Evolutionary conservation across 225 moss, liverwort and hornwort species (phyloP).

Genomic region (Straminergon stramineum): DNA sequence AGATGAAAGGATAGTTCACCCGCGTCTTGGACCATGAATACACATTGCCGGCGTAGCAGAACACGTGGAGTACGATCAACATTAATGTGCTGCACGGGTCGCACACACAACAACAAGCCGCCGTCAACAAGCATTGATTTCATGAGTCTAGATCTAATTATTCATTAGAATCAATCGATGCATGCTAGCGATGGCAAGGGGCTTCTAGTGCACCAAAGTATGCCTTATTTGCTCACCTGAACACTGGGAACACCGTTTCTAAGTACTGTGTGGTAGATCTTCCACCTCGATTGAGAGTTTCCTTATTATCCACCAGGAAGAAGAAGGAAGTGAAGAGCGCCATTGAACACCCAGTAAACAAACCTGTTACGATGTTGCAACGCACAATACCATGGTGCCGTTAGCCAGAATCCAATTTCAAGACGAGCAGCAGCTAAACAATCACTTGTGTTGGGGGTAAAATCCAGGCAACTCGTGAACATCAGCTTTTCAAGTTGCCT

Average conservation of each 20-base stretch:
- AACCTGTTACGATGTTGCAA: neutral
- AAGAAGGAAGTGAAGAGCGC: slow-evolving; percentile 11
- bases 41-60: slow-evolving; percentile 55
- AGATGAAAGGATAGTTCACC: slow-evolving; percentile 66
- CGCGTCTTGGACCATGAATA: slow-evolving; percentile 62
- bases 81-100: slow-evolving; percentile 36
- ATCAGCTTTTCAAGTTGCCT: neutral
- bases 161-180: no score
- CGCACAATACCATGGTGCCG: neutral
- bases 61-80: slow-evolving; percentile 54
- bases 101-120: neutral
- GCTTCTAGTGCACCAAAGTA: neutral
- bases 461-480: neutral
- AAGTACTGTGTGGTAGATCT: neutral
- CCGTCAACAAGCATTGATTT: neutral
- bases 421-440: neutral
- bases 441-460: neutral
- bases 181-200: neutral
- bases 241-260: slow-evolving; percentile 25
- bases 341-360: slow-evolving; percentile 12
- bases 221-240: neutral
- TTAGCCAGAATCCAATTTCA: neutral
- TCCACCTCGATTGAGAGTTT: neutral
- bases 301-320: slow-evolving; percentile 4
- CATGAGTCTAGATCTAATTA: neutral